phyloP scores from a whole-genome alignment of 2,329 filamentous ascomycete genomes.

The Epicoccum sorghinum region DNA sequence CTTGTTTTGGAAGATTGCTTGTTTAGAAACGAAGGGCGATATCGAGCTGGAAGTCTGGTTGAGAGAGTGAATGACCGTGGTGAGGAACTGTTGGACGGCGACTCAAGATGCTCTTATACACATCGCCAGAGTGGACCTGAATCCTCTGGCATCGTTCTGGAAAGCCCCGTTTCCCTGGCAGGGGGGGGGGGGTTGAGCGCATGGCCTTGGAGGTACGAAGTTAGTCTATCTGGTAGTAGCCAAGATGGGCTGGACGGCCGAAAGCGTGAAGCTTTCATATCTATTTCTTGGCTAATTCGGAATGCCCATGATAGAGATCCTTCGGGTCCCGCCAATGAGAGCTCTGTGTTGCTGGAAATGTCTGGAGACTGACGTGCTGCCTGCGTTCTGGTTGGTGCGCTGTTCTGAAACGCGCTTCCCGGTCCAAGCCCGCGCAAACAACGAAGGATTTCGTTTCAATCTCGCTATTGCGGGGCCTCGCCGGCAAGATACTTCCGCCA shows the following conservation, averaged over 20 bases:
- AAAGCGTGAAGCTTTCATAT: conserved; percentile 24
- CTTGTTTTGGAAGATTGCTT: conserved; percentile 1
- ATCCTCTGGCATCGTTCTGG: conserved; percentile 8
- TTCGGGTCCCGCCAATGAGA: conserved; percentile 8
- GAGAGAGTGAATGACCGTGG: conserved; percentile 18
- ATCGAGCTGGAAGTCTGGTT: conserved; percentile 14
- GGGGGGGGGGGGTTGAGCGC: conserved; percentile 17
- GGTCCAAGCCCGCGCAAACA: conserved; percentile 25
- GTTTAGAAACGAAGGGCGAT: conserved; percentile 3
- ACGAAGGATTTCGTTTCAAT: conserved; percentile 32
- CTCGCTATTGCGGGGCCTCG: conserved; percentile 25
- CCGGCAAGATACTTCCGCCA: conserved; percentile 14
- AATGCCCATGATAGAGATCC: neutral
- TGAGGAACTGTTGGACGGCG: conserved; percentile 17
- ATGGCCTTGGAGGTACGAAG: conserved; percentile 18
- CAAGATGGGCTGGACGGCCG: conserved; percentile 23
- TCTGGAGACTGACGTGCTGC: neutral
- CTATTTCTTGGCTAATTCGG: conserved; percentile 22
- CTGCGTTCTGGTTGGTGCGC: conserved; percentile 19
- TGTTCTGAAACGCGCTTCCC: conserved; percentile 27
- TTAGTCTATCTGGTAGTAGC: conserved; percentile 23
- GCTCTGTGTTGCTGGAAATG: neutral
- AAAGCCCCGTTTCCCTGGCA: conserved; percentile 14
- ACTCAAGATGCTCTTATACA: conserved; percentile 28
- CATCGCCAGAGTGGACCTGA: conserved; percentile 8